These are phyloP conservation scores for Psilocybe cubensis DNA, from an alignment of 768 basidiomycete genomes.

Conservation along the genomic window DNA sequence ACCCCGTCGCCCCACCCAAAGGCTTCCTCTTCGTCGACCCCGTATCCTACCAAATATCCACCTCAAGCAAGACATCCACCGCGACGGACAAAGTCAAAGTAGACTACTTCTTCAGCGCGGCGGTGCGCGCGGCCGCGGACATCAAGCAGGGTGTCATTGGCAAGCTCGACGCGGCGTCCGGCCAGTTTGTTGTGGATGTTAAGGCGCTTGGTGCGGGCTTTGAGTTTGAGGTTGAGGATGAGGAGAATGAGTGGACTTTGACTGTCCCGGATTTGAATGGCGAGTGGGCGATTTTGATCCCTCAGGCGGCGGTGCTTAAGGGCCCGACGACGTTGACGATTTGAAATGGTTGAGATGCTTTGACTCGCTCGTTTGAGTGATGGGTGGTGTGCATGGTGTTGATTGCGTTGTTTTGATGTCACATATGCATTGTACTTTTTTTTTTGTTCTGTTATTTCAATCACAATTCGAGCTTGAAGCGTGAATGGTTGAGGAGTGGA, in stretches of 20 bases:
- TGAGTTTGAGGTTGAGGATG: slow-evolving; percentile 16
- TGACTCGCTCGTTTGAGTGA: too few species aligned
- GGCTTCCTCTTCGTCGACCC: slow-evolving; percentile 19
- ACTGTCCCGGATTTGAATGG: slow-evolving; percentile 16
- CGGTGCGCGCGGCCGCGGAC: slow-evolving; percentile 8
- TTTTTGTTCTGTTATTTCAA: too few species aligned
- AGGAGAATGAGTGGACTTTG: slow-evolving; percentile 18
- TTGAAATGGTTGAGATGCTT: background rate
- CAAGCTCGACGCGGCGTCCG: slow-evolving; percentile 12
- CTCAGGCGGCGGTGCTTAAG: slow-evolving; percentile 6
- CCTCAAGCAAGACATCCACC: slow-evolving; percentile 4
- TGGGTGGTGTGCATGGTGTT: background rate
- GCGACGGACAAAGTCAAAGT: slow-evolving; percentile 13
- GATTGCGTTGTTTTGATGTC: background rate
- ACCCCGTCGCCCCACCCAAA: slow-evolving; percentile 11
- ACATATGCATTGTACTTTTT: too few species aligned
- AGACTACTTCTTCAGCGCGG: slow-evolving; percentile 15
- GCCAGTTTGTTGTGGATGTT: slow-evolving; percentile 9
- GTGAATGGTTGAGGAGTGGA: too few species aligned
- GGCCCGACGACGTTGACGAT: background rate
- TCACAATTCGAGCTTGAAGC: too few species aligned
- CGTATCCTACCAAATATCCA: slow-evolving; percentile 8
- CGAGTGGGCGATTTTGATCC: slow-evolving; percentile 18
- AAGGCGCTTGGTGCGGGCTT: slow-evolving; percentile 5
- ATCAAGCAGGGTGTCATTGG: slow-evolving; percentile 15